Evolutionary conservation across 345 rosid genomes (phyloP), one percentile per base, ranked within the genome.

Genomic region (Cardamine occulta): DNA sequence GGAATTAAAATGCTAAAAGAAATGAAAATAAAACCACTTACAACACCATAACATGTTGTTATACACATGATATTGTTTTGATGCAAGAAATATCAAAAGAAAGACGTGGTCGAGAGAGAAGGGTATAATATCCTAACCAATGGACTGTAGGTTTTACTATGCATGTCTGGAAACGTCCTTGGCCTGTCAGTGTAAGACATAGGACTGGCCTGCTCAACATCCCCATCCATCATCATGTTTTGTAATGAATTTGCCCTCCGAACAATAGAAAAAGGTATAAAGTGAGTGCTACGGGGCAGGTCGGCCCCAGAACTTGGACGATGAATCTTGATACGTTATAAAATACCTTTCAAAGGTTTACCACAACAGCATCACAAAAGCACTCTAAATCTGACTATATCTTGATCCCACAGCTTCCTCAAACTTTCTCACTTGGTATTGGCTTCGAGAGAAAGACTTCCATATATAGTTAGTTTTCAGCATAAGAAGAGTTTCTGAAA

Each of bases 161-260:
- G 90, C 98, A 89, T 89, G 79, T 62, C 23, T 8, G 97, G 97
- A 72, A 89, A 91, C 1, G 82, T 79, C 88, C 93, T 89, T 1
- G 85, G 86, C 81, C 86, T 84, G 26, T 88, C 95, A 65, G 24
- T 83, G 81, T 72, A 89, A 61, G 90, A 74, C 69, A 84, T 84
- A 81, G 86, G 54, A 74, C 52, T 67, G 40, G 86, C 88, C 66
- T 74, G 82, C 87, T 91, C 96, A 49, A 89, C 65, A 63, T 88
- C 96, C 67, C 85, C 90, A 80, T 80, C 91, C 70, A 88, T 86
- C 89, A 84, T 83, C 89, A 91, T 86, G 68, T 81, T 76, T 29
- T 74, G 77, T 18, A 80, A 82, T 56, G 86, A 89, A 81, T 79
- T 85, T 31, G 67, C 83, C 77, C 83, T 79, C 76, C 82, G 81